Evolutionary conservation across 2,329 filamentous ascomycete genomes (phyloP).

Genomic region (Cladosporium oxysporum): DNA sequence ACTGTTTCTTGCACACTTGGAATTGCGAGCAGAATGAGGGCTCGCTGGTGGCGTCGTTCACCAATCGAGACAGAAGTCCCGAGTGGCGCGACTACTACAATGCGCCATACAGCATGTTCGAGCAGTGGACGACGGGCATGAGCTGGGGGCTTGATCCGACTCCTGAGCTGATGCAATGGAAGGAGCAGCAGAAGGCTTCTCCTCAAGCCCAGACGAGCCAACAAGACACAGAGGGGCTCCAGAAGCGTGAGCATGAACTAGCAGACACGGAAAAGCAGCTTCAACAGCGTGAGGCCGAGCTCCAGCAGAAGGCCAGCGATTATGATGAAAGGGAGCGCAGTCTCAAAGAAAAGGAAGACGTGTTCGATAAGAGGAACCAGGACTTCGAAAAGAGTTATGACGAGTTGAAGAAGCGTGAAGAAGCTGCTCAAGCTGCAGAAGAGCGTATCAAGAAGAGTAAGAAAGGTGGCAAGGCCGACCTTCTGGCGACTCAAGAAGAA

Average conservation of each 20-base stretch:
- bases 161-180: constrained; percentile 21
- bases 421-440: constrained; percentile 19
- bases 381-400: constrained; percentile 17
- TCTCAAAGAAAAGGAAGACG: background rate
- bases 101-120: constrained; percentile 17
- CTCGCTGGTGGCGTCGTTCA: constrained; percentile 16
- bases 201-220: constrained; percentile 3
- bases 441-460: constrained; percentile 20
- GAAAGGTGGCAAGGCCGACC: constrained; percentile 17
- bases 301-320: constrained; percentile 1
- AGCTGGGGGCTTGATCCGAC: constrained; percentile 23
- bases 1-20: constrained; percentile 22
- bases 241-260: constrained; percentile 7
- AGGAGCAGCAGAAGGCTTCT: constrained; percentile 17
- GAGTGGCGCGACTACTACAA: constrained; percentile 12
- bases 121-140: constrained; percentile 14
- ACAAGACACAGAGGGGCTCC: background rate
- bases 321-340: constrained; percentile 7
- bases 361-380: constrained; percentile 4
- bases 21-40: constrained; percentile 7
- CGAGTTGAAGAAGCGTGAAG: constrained; percentile 20
- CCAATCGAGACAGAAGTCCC: constrained; percentile 13
- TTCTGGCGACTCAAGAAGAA: constrained; percentile 13
- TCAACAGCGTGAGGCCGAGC: background rate
- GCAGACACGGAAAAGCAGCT: background rate